These are phyloP conservation scores for Hypoxylon sp. DNA, from an alignment of 2,329 filamentous ascomycete genomes.

Conservation along the genomic window DNA sequence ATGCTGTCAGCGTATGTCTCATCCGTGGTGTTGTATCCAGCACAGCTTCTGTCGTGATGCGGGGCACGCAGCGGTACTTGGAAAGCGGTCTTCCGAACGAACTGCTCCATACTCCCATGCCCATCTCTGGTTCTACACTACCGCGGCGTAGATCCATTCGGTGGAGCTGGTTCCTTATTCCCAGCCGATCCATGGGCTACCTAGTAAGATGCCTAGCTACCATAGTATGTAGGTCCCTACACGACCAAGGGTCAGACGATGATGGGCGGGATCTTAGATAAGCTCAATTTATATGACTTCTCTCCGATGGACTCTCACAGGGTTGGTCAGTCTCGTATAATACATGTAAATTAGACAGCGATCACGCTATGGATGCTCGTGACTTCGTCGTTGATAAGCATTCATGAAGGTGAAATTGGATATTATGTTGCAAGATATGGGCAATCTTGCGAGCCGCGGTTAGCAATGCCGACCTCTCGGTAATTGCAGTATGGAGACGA, in stretches of 20 bases:
- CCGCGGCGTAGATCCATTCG: constrained; percentile 10
- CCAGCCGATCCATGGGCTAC: constrained; percentile 2
- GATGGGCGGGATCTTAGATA: constrained; percentile 24
- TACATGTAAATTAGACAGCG: constrained; percentile 16
- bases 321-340: constrained; percentile 3
- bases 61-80: constrained; percentile 40
- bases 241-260: background rate
- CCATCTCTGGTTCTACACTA: constrained; percentile 1
- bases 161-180: constrained; percentile 12
- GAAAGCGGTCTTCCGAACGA: constrained; percentile 16
- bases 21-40: constrained; percentile 14
- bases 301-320: background rate
- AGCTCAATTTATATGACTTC: constrained; percentile 25
- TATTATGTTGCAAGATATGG: constrained; percentile 24
- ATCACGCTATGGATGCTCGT: constrained; percentile 27
- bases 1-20: constrained; percentile 17
- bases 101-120: background rate
- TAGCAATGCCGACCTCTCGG: constrained; percentile 38
- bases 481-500: constrained; percentile 25
- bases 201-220: background rate
- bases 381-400: constrained; percentile 28
- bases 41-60: constrained; percentile 24
- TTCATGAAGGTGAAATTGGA: constrained; percentile 17
- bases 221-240: background rate
- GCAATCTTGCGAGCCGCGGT: constrained; percentile 15